Evolutionary conservation across 176 grass and related monocot genomes (phyloP).

Genomic region (Triticum dicoccoides): DNA sequence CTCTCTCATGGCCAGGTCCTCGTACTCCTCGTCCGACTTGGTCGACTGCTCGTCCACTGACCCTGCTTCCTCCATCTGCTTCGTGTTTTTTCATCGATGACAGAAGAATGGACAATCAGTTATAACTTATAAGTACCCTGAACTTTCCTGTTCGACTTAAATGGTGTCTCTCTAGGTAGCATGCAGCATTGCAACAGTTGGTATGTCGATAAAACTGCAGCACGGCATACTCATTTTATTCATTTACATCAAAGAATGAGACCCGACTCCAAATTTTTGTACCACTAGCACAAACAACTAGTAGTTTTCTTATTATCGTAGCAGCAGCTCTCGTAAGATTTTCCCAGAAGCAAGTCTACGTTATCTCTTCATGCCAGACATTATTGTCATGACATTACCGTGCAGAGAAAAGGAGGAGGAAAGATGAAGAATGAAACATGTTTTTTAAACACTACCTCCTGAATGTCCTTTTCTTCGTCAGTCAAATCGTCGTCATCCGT

Average conservation of each 20-base stretch:
- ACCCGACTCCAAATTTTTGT: background rate
- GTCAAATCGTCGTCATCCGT: constrained; percentile 63
- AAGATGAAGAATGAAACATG: background rate
- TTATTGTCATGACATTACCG: background rate
- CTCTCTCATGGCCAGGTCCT: constrained; percentile 7
- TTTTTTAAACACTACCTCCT: constrained; percentile 38
- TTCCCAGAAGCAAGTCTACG: too few species aligned
- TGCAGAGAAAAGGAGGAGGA: background rate
- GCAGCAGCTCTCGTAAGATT: too few species aligned
- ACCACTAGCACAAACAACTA: background rate
- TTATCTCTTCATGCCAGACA: background rate
- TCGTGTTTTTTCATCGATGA: background rate
- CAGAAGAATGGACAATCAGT: background rate
- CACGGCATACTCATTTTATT: too few species aligned
- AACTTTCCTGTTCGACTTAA: background rate
- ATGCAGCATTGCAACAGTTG: too few species aligned
- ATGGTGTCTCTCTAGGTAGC: background rate
- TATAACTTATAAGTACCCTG: background rate
- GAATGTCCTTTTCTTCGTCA: constrained; percentile 39
- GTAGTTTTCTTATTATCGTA: too few species aligned
- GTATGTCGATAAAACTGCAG: too few species aligned
- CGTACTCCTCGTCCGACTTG: constrained; percentile 6
- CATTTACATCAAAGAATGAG: background rate
- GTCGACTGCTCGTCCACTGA: background rate
- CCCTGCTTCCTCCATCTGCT: constrained; percentile 15